phyloP scores from a whole-genome alignment of 208 protist species.

The Trypanosoma melophagium region DNA sequence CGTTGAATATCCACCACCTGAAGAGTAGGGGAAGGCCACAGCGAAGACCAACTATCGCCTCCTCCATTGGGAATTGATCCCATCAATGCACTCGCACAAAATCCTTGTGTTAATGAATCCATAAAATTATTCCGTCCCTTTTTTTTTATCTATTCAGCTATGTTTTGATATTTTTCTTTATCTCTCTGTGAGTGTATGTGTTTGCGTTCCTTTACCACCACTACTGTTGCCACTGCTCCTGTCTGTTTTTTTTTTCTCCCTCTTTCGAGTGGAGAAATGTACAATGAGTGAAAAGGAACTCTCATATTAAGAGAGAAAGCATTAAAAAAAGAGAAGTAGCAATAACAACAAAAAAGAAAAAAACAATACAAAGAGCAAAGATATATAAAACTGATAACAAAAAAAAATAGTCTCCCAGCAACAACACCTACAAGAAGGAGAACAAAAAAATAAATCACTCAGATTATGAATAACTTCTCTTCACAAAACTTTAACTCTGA shows the following conservation, averaged over 20 bases:
- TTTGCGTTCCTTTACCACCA: background rate
- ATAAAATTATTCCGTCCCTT: background rate
- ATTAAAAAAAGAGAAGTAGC: background rate
- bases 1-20: constrained; percentile 84
- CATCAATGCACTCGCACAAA: constrained; percentile 46
- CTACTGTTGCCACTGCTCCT: background rate
- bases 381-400: too few species aligned
- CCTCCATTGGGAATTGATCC: constrained; percentile 25
- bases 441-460: too few species aligned
- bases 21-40: constrained; percentile 51
- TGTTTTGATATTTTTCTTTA: background rate
- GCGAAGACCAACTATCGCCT: constrained; percentile 22
- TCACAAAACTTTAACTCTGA: too few species aligned
- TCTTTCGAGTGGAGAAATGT: background rate
- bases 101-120: constrained; percentile 33
- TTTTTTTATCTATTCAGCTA: background rate
- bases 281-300: background rate
- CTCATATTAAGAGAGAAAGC: background rate
- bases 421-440: background rate
- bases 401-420: too few species aligned
- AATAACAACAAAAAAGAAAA: background rate
- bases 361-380: background rate
- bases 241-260: background rate
- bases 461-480: too few species aligned
- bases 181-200: background rate